A percentile compares a stretch with the other conserved stretches of the same genome.
These are phyloP conservation scores for Aspergillus leporis DNA, from an alignment of 495 filamentous ascomycete genomes.

Conservation along the genomic window DNA sequence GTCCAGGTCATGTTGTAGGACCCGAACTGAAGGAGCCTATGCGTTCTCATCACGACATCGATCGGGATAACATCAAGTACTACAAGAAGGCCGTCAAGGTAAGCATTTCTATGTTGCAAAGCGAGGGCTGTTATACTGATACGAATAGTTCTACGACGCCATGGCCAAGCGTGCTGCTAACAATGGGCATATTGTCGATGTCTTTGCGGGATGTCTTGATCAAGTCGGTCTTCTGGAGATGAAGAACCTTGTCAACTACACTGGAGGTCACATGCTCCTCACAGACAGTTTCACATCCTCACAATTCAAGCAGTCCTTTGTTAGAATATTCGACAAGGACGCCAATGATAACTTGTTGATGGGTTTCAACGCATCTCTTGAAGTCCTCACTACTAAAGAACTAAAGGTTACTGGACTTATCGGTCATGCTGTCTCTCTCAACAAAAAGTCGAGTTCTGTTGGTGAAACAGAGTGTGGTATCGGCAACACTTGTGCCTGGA, in stretches of 20 bases:
- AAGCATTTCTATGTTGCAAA: slow-evolving; percentile 16
- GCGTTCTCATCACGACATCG: slow-evolving; percentile 98
- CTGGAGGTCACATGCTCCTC: slow-evolving; percentile 96
- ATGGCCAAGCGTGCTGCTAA: slow-evolving; percentile 95
- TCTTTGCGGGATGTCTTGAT: slow-evolving; percentile 97
- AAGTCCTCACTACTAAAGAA: slow-evolving; percentile 97
- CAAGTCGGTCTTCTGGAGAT: slow-evolving; percentile 98
- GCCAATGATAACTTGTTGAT: slow-evolving; percentile 90
- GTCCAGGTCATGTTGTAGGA: slow-evolving; percentile 94
- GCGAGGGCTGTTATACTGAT: slow-evolving; percentile 19
- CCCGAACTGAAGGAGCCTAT: slow-evolving; percentile 98
- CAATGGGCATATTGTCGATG: slow-evolving; percentile 96
- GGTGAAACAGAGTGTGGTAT: slow-evolving; percentile 98
- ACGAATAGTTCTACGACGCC: slow-evolving; percentile 86
- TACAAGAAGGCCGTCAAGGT: slow-evolving; percentile 99
- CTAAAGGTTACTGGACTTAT: slow-evolving; percentile 98
- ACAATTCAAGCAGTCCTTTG: slow-evolving; percentile 99
- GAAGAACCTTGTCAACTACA: slow-evolving; percentile 96
- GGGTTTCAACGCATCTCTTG: slow-evolving; percentile 97
- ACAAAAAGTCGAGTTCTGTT: slow-evolving; percentile 96
- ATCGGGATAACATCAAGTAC: slow-evolving; percentile 98
- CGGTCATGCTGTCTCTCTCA: slow-evolving; percentile 91
- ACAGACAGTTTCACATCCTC: slow-evolving; percentile 99
- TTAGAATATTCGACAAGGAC: slow-evolving; percentile 97
- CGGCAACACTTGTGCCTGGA: slow-evolving; percentile 99